Base-by-base conservation (phyloP, 164 flowering plant genomes). In the Nelumbo lutea region DNA sequence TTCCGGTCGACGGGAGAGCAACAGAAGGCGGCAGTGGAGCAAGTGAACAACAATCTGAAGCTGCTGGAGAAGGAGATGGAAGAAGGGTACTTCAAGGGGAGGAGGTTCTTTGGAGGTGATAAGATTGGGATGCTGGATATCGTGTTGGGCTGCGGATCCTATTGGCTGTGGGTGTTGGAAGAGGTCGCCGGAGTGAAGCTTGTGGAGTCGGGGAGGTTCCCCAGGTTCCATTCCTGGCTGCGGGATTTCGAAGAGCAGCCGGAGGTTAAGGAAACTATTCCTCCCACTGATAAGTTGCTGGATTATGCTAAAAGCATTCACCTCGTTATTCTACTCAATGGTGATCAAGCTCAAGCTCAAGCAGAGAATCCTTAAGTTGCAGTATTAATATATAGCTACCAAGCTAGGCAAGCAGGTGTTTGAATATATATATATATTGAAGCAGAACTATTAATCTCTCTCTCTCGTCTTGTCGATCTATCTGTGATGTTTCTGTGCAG, bases 151-250 rank as follows among this genome's bases (percentile, higher is more conserved):
- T 76, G 79, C 14, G 79, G 79, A 0, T 76, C 79, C 0, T 72
- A 64, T 42, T 76, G 79, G 79, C 69, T 76, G 3, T 71, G 70
- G 75, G 79, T 65, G 46, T 68, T 76, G 11, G 79, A 76, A 55
- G 75, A 76, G 42, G 72, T 76, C 39, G 68, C 47, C 1, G 75
- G 70, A 11, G 67, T 72, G 60, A 72, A 72, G 59, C 72, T 76
- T 1, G 66, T 65, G 10, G 79, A 76, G 38, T 14, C 65, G 0
- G 69, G 58, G 2, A 46, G 59, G 9, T 76, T 59, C 55, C 79
- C 79, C 8, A 52, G 58, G 13, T 76, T 76, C 53, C 61, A 68
- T 56, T 50, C 72, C 8, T 76, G 79, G 79, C 72, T 76, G 44
- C 67, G 68, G 6, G 75, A 72, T 55, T 76, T 76, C 8, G 75